These are phyloP conservation scores for Rhizoclosmatium globosum DNA, from an alignment of 192 early-diverging fungal genomes.

Conservation along the genomic window DNA sequence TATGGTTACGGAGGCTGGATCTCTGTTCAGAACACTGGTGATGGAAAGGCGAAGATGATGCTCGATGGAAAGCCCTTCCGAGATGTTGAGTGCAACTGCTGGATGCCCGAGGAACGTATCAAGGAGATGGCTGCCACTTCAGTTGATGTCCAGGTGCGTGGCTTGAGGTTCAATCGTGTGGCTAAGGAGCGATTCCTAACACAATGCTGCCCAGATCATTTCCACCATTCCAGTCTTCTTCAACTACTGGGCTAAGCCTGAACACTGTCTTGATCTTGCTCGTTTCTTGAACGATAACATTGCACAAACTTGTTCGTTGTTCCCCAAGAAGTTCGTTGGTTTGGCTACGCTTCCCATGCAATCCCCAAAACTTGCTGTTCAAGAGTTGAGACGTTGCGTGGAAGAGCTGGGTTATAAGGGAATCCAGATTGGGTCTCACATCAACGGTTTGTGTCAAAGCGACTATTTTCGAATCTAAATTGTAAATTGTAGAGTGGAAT, in stretches of 20 bases:
- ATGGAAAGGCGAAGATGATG: slow-evolving; percentile 68
- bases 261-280: slow-evolving; percentile 48
- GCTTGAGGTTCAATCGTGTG: not conserved
- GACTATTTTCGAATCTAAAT: not conserved
- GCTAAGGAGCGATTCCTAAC: not conserved
- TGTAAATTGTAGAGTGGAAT: slow-evolving; percentile 62
- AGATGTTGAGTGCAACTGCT: slow-evolving; percentile 75
- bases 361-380: slow-evolving; percentile 66
- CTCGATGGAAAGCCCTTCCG: slow-evolving; percentile 75
- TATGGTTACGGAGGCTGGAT: slow-evolving; percentile 62
- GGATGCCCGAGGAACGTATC: slow-evolving; percentile 67
- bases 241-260: slow-evolving; percentile 53
- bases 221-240: slow-evolving; percentile 78
- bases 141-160: slow-evolving; percentile 65
- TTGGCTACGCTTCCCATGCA: slow-evolving; percentile 76
- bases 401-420: slow-evolving; percentile 69
- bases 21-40: slow-evolving; percentile 31
- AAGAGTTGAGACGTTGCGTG: slow-evolving; percentile 69
- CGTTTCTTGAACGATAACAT: slow-evolving; percentile 55
- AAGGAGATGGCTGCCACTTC: slow-evolving; percentile 59
- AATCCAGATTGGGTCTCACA: slow-evolving; percentile 56
- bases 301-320: slow-evolving; percentile 62
- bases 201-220: slow-evolving; percentile 30
- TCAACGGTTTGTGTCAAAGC: slow-evolving; percentile 53
- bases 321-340: slow-evolving; percentile 69